Evolutionary conservation across 345 rosid species (phyloP).

Genomic region (Pistacia atlantica): DNA sequence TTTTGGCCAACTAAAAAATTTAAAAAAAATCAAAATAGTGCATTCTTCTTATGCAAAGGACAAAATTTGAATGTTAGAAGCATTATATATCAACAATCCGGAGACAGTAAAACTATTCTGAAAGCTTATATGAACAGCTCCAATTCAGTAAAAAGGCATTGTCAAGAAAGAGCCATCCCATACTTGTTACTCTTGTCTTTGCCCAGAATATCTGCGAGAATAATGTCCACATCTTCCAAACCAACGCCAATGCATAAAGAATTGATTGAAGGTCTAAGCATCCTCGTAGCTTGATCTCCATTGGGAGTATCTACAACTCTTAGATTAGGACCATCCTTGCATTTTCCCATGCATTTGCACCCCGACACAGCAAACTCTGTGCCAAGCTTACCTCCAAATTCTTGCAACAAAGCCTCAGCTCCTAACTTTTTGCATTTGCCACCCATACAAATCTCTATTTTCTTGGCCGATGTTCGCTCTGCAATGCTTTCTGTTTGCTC

Average conservation of each 20-base stretch:
- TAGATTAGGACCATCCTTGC: slow-evolving; percentile 69
- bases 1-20: too few species aligned
- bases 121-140: background rate
- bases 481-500: background rate
- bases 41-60: too few species aligned
- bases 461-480: slow-evolving; percentile 19
- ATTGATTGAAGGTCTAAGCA: slow-evolving; percentile 34
- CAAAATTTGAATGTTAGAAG: too few species aligned
- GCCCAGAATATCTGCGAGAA: slow-evolving; percentile 21
- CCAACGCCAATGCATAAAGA: slow-evolving; percentile 63
- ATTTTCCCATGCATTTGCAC: slow-evolving; percentile 82
- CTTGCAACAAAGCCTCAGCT: slow-evolving; percentile 52
- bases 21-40: too few species aligned
- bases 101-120: background rate
- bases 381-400: slow-evolving; percentile 52
- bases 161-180: slow-evolving; percentile 16
- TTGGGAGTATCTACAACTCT: slow-evolving; percentile 29
- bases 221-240: slow-evolving; percentile 55
- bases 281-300: slow-evolving; percentile 17
- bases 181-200: background rate
- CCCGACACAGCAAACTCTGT: slow-evolving; percentile 49
- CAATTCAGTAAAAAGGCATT: background rate
- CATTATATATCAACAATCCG: too few species aligned
- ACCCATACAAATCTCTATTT: slow-evolving; percentile 49
- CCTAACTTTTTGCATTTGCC: slow-evolving; percentile 41